Conservation (phyloP, 2,329 filamentous ascomycete species). For the Aspergillus fischeri region DNA sequence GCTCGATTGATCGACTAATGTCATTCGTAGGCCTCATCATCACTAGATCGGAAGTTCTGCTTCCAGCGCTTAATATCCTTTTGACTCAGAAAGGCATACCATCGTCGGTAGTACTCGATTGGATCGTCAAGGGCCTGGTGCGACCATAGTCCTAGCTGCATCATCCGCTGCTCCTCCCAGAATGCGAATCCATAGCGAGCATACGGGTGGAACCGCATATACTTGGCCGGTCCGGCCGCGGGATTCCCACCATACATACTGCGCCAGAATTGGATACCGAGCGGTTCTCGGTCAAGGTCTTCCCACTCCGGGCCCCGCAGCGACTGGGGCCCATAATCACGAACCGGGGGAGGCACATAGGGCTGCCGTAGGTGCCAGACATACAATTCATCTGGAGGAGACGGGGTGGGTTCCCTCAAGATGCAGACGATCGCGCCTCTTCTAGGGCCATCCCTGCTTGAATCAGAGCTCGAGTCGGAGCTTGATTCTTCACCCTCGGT, state of each 20-base stretch:
- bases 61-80: not conserved
- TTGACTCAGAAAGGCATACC: not conserved
- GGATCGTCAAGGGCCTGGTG: not conserved
- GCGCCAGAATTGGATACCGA: not conserved
- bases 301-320: not conserved
- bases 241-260: not conserved
- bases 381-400: too few species aligned
- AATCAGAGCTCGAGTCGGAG: not conserved
- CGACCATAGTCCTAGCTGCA: slow-evolving; percentile 1
- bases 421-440: too few species aligned
- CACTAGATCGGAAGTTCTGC: not conserved
- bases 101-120: not conserved
- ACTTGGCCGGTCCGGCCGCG: not conserved
- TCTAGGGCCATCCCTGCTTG: too few species aligned
- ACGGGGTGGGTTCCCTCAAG: too few species aligned
- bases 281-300: not conserved
- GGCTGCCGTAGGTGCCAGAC: not conserved
- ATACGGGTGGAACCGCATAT: not conserved
- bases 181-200: not conserved
- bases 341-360: not conserved
- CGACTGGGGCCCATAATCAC: not conserved
- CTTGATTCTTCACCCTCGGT: not conserved
- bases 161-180: slow-evolving; percentile 1
- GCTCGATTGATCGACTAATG: not conserved
- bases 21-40: not conserved